Evolutionary conservation across 106 monocot genomes (phyloP), one percentile per base, ranked within the genome.

Genomic region (Triglochin maritima): DNA sequence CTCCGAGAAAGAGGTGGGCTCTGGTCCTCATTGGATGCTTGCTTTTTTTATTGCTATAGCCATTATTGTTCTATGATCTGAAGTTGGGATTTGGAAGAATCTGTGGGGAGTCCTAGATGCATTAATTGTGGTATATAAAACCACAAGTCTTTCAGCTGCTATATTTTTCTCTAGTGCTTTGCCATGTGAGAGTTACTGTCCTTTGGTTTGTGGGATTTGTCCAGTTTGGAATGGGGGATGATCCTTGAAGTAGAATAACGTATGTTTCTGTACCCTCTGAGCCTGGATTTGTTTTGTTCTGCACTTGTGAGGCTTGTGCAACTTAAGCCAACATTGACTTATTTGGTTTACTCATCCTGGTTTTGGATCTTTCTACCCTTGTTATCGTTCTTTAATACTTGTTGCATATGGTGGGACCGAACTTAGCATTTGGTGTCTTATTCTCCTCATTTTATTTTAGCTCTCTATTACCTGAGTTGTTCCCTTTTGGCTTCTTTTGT

Each of bases 1-100:
- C 64, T 46, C 64, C 64, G n/a, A 64, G 15, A 13, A 64, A 64
- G 15, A 64, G 64, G 64, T 64, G 64, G 64, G 64, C 44, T 9
- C 64, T 46, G 17, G 3, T 10, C 43, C 11, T 61, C 43, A 44
- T 61, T 61, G 61, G 42, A 41, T 17, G 9, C 61, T 43, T 29
- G 42, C 42, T 60, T 61, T 3, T n/a, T 14, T n/a, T n/a, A 56
- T 56, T 56, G 14, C 16, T 56, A 56, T 56, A 56, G 12, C 49
- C 56, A 16, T 60, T 14, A 60, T 42, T 60, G 60, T 29, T 60
- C 44, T 42, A 64, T 49, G 47, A 15, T 16, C 49, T 47, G 64
- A 7, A 45, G 62, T 44, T 13, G 44, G 42, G 8, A 13, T 62
- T 7, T 43, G 42, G 62, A 42, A 45, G 44, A 62, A 45, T 62